A percentile compares a stretch with the other conserved stretches of the same genome.
Evolutionary conservation across 2,329 filamentous ascomycete species (phyloP).

Genomic region (Aspergillus arachidicola): DNA sequence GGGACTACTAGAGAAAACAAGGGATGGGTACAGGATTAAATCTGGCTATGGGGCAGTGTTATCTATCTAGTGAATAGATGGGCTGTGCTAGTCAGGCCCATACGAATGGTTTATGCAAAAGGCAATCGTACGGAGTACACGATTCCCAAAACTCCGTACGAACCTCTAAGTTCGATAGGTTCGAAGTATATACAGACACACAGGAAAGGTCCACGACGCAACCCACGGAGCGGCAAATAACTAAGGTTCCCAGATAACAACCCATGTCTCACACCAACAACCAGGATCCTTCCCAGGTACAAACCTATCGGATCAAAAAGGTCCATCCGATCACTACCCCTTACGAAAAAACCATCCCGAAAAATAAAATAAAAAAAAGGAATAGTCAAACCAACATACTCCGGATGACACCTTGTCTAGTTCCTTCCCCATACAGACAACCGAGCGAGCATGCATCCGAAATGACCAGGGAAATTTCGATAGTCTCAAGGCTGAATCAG

Average conservation of each 20-base stretch:
- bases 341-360: background rate
- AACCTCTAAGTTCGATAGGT: background rate
- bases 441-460: background rate
- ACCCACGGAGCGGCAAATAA: background rate
- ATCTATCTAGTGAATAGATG: background rate
- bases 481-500: slow-evolving; percentile 3
- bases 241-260: background rate
- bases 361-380: background rate
- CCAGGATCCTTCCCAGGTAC: background rate
- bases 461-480: slow-evolving; percentile 3
- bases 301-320: background rate
- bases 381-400: background rate
- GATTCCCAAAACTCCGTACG: background rate
- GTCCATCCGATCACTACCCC: background rate
- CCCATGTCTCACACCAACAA: background rate
- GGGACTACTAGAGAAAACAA: background rate
- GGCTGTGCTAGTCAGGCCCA: background rate
- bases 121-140: background rate
- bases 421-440: background rate
- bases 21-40: background rate
- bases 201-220: background rate
- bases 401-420: background rate
- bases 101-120: background rate
- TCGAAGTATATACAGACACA: background rate
- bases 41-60: background rate